Percentiles rank a stretch among this genome's conserved stretches.
Evolutionary conservation across 2,329 filamentous ascomycete genomes (phyloP).

Genomic region (Aspergillus versicolor): DNA sequence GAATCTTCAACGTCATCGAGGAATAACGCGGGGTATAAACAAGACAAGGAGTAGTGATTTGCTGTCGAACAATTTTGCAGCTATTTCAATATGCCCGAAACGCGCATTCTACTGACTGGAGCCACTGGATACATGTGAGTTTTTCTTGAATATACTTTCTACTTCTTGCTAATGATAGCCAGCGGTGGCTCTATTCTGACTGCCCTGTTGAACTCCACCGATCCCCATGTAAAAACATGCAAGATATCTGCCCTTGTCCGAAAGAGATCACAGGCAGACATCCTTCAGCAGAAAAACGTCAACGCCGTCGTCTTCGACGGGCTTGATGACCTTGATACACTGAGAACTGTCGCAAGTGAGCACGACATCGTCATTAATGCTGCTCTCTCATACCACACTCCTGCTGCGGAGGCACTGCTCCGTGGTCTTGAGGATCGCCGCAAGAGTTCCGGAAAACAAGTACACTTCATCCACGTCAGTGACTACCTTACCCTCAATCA

Average conservation of each 20-base stretch:
- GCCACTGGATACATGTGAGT: slow-evolving; percentile 5
- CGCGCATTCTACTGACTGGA: slow-evolving; percentile 1
- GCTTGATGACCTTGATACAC: slow-evolving; percentile 16
- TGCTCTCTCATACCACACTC: slow-evolving; percentile 40
- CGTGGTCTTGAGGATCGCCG: slow-evolving; percentile 43
- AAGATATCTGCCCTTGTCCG: background rate
- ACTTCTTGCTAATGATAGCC: background rate
- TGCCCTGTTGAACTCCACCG: background rate
- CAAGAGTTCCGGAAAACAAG: slow-evolving; percentile 15
- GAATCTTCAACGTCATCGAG: no score
- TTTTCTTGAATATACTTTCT: background rate
- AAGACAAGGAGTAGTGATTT: background rate
- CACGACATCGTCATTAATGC: slow-evolving; percentile 45
- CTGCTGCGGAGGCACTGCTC: slow-evolving; percentile 43
- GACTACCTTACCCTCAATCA: no score
- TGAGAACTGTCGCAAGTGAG: slow-evolving; percentile 10
- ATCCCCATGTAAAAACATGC: background rate
- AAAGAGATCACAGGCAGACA: background rate
- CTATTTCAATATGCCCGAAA: background rate
- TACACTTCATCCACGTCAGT: slow-evolving; percentile 43
- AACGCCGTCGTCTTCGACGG: slow-evolving; percentile 12
- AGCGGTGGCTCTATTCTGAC: slow-evolving; percentile 1
- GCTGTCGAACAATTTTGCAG: no score
- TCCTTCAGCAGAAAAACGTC: background rate
- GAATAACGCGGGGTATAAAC: no score